Evolutionary conservation across 2,329 filamentous ascomycete species (phyloP).

Genomic region (Colletotrichum cereale): DNA sequence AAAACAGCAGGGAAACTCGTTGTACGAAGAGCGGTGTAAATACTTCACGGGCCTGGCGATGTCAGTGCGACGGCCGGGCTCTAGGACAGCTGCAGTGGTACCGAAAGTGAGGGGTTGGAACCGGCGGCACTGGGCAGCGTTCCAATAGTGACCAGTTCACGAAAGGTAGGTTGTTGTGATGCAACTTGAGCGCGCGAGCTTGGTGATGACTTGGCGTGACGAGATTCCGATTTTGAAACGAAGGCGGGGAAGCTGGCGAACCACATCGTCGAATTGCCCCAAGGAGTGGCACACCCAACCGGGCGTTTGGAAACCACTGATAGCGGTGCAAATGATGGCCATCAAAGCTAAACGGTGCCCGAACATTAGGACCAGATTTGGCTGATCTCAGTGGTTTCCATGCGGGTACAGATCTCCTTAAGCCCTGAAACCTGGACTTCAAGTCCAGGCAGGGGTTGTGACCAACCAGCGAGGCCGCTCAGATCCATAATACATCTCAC

Average conservation of each 20-base stretch:
- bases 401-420: too few relatives aligned
- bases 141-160: background rate
- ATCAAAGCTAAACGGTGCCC: background rate
- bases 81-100: constrained; percentile 2
- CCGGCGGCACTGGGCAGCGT: background rate
- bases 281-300: background rate
- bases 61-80: constrained; percentile 1
- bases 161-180: background rate
- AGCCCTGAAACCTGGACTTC: too few relatives aligned
- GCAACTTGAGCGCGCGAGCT: background rate
- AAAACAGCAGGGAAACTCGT: background rate
- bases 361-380: constrained; percentile 13
- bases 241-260: constrained; percentile 12
- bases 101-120: constrained; percentile 8
- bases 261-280: background rate
- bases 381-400: constrained; percentile 7
- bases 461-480: too few relatives aligned
- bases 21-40: constrained; percentile 15
- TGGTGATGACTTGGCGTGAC: constrained; percentile 2
- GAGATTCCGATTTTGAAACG: constrained; percentile 6
- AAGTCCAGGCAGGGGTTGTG: too few relatives aligned
- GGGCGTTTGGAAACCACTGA: background rate
- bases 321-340: background rate
- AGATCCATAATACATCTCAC: too few relatives aligned
- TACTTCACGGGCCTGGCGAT: background rate